A percentile compares a stretch with the other conserved stretches of the same genome.
Evolutionary conservation across 148 eudicot genomes (phyloP).

Genomic region (Oxyria digyna): DNA sequence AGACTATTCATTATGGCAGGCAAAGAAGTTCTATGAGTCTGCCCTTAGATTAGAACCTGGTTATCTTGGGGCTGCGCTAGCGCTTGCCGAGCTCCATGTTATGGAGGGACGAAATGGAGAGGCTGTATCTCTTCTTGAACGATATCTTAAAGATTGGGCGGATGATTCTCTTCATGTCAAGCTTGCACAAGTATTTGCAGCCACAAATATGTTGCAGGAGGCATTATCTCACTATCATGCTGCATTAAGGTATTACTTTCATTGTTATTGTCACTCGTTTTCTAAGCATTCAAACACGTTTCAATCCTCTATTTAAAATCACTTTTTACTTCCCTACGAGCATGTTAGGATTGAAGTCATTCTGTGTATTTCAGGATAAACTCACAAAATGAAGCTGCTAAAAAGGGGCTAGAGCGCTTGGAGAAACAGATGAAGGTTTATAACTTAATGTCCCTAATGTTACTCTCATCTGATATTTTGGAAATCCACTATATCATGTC

Average conservation of each 20-base stretch:
- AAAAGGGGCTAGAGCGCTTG: constrained; percentile 80
- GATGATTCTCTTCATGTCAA: constrained; percentile 96
- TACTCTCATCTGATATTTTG: neutral
- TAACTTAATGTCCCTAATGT: neutral
- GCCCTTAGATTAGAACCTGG: constrained; percentile 95
- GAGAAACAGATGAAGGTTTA: constrained; percentile 96
- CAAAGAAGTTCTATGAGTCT: constrained; percentile 91
- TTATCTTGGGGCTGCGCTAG: constrained; percentile 92
- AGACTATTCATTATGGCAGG: constrained; percentile 25
- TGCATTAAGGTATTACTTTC: constrained; percentile 54
- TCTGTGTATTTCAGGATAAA: constrained; percentile 43
- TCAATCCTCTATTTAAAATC: neutral
- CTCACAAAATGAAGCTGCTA: constrained; percentile 85
- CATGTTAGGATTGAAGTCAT: neutral
- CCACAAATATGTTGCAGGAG: constrained; percentile 91
- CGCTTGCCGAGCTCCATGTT: constrained; percentile 94
- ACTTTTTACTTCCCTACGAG: neutral
- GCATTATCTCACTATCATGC: constrained; percentile 88
- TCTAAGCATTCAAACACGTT: neutral
- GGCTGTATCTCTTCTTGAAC: constrained; percentile 82
- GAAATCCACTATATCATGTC: neutral
- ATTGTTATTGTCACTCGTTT: neutral
- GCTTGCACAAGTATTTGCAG: constrained; percentile 96
- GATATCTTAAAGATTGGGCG: constrained; percentile 96
- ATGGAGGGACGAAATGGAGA: constrained; percentile 90